A percentile compares a stretch with the other conserved stretches of the same genome.
phyloP scores from a whole-genome alignment of 73 alveolate species.

The Tetrahymena malaccensis region DNA sequence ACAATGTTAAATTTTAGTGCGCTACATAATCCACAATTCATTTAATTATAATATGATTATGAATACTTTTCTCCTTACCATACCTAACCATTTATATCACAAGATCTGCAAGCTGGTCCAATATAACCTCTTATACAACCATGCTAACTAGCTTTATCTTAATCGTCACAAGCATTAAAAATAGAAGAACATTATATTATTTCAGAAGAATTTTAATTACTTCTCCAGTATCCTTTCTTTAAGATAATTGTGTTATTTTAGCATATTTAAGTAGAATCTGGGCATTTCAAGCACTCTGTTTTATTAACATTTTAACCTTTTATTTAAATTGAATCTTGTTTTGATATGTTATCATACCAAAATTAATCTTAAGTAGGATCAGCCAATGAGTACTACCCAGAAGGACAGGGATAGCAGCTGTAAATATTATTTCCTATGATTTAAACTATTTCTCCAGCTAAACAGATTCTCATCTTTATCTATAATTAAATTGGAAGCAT shows the following conservation, averaged over 20 bases:
- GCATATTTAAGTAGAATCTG: not conserved
- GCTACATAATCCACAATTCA: not conserved
- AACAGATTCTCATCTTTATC: not conserved
- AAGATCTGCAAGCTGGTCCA: not conserved
- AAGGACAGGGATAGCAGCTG: not conserved
- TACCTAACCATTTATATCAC: not conserved
- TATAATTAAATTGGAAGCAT: not conserved
- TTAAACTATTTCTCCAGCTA: not conserved
- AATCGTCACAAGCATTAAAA: not conserved
- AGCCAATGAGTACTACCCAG: not conserved
- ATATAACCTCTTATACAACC: not conserved
- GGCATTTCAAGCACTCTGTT: not conserved
- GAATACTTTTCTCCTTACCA: not conserved
- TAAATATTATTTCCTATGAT: not conserved
- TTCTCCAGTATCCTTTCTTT: not conserved
- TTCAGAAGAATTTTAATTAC: not conserved
- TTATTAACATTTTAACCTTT: not conserved
- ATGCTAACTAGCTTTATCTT: not conserved
- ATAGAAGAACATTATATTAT: not conserved
- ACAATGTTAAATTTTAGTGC: not conserved
- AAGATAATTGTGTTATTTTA: not conserved
- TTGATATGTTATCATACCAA: not conserved
- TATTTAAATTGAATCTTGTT: not conserved
- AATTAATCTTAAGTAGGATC: not conserved
- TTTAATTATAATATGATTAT: not conserved